Percentiles rank a stretch among this genome's conserved stretches.
phyloP scores from a whole-genome alignment of 768 basidiomycete species.

The Suillus variegatus region DNA sequence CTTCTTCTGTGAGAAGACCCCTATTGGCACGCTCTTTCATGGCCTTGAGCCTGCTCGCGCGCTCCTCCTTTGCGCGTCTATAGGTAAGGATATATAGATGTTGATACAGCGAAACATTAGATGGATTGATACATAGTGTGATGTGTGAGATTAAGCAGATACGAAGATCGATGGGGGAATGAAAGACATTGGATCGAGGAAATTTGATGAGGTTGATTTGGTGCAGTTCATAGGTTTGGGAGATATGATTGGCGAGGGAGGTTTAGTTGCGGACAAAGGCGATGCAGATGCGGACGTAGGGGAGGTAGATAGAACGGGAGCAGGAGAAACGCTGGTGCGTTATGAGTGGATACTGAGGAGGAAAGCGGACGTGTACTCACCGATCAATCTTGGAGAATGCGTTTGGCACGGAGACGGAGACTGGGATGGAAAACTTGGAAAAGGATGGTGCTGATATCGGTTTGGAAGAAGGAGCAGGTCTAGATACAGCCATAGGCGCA shows the following conservation, averaged over 20 bases:
- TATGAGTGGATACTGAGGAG: constrained; percentile 61
- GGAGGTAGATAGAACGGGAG: constrained; percentile 18
- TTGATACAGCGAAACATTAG: constrained; percentile 21
- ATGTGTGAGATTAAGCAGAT: constrained; percentile 48
- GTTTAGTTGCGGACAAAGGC: constrained; percentile 38
- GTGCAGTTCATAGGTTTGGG: neutral
- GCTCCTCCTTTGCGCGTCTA: constrained; percentile 76
- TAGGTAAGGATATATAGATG: constrained; percentile 9
- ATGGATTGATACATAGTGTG: neutral
- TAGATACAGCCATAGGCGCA: neutral
- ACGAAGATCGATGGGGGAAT: constrained; percentile 70
- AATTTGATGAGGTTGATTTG: neutral
- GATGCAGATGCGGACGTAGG: constrained; percentile 20
- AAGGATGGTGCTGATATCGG: constrained; percentile 8
- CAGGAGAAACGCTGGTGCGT: constrained; percentile 51
- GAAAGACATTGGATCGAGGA: constrained; percentile 46
- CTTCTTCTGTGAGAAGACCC: constrained; percentile 4
- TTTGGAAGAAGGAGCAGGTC: constrained; percentile 2
- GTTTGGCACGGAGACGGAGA: constrained; percentile 26
- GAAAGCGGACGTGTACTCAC: constrained; percentile 46
- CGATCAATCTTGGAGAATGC: constrained; percentile 56
- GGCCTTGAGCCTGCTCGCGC: constrained; percentile 50
- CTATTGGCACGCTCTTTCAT: constrained; percentile 28
- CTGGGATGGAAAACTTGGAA: constrained; percentile 13
- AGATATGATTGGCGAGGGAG: constrained; percentile 9